Conservation (phyloP, 495 filamentous ascomycete genomes). For the Recurvomyces mirabilis region DNA sequence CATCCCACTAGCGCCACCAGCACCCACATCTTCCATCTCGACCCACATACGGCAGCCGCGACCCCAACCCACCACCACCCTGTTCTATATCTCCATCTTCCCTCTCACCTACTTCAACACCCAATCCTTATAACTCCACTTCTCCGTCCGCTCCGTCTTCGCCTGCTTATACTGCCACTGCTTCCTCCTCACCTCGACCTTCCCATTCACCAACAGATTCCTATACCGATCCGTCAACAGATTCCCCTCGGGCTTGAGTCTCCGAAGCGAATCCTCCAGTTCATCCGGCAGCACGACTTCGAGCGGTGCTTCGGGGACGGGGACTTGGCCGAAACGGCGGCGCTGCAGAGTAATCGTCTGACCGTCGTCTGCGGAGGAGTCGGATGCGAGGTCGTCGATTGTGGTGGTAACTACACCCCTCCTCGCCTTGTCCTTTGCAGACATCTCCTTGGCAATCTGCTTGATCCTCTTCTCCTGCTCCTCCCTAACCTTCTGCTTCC, state of each 20-base stretch:
- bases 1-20: too few relatives aligned
- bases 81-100: too few relatives aligned
- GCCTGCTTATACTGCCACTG: slow-evolving; percentile 68
- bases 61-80: too few relatives aligned
- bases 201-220: slow-evolving; percentile 75
- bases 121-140: slow-evolving; percentile 96
- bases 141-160: slow-evolving; percentile 72
- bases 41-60: too few relatives aligned
- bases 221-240: slow-evolving; percentile 84
- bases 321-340: slow-evolving; percentile 57
- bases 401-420: slow-evolving; percentile 24
- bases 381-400: slow-evolving; percentile 35
- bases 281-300: slow-evolving; percentile 90
- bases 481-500: slow-evolving; percentile 55
- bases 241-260: slow-evolving; percentile 89
- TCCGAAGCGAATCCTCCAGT: slow-evolving; percentile 76
- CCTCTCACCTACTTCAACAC: slow-evolving; percentile 33
- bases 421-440: slow-evolving; percentile 43
- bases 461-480: slow-evolving; percentile 54
- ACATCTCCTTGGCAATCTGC: slow-evolving; percentile 51
- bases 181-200: slow-evolving; percentile 69
- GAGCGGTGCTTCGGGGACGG: slow-evolving; percentile 61
- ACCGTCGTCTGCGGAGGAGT: slow-evolving; percentile 42
- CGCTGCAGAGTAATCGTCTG: slow-evolving; percentile 53
- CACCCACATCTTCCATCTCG: too few relatives aligned